phyloP scores from a whole-genome alignment of 1,284 basidiomycete genomes.

The Irpex sp. region DNA sequence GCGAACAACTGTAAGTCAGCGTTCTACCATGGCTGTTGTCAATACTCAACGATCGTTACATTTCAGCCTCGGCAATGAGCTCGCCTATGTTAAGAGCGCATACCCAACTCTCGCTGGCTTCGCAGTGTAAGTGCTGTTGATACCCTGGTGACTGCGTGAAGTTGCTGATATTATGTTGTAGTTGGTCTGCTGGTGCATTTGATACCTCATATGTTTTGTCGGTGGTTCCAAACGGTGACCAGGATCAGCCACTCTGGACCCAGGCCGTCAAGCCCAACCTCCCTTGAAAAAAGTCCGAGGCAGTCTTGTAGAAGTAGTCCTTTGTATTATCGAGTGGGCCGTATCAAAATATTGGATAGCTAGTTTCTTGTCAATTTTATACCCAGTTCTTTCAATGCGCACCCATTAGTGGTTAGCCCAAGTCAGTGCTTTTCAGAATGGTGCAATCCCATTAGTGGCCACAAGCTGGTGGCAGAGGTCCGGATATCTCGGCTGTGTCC shows the following conservation, averaged over 20 bases:
- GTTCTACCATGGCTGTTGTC: background rate
- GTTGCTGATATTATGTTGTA: background rate
- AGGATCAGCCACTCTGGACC: slow-evolving; percentile 33
- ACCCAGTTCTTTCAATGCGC: too few relatives aligned
- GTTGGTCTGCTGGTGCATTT: slow-evolving; percentile 38
- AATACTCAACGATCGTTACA: background rate
- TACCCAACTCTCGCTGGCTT: slow-evolving; percentile 43
- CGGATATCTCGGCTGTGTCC: background rate
- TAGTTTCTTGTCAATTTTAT: too few relatives aligned
- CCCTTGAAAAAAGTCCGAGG: slow-evolving; percentile 14
- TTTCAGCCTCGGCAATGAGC: slow-evolving; percentile 34
- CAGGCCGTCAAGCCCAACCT: slow-evolving; percentile 27
- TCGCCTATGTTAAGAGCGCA: slow-evolving; percentile 43
- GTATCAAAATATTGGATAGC: too few relatives aligned
- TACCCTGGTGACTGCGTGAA: background rate
- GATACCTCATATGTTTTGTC: slow-evolving; percentile 33
- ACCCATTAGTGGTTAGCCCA: background rate
- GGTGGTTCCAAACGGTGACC: slow-evolving; percentile 31
- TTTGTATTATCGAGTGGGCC: too few relatives aligned
- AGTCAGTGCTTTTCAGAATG: too few relatives aligned
- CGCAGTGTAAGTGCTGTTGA: slow-evolving; percentile 24
- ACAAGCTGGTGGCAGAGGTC: too few relatives aligned
- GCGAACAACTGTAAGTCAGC: slow-evolving; percentile 33
- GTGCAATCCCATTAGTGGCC: too few relatives aligned
- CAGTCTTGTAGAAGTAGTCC: background rate